A percentile compares a stretch with the other conserved stretches of the same genome.
phyloP scores from a whole-genome alignment of 2,329 filamentous ascomycete species.

The Xylaria sp. region DNA sequence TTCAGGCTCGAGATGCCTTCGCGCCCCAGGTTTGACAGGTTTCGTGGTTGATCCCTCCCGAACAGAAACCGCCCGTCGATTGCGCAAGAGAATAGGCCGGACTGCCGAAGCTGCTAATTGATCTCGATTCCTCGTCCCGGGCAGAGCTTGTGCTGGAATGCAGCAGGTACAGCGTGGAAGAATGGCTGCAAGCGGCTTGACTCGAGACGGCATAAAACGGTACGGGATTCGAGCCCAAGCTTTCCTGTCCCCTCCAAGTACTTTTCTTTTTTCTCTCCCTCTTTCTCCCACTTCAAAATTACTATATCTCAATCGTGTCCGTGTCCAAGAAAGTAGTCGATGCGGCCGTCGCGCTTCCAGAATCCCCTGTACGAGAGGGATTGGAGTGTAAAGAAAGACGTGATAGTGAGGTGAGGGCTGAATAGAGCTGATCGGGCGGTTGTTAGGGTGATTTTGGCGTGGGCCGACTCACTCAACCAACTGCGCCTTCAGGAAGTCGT shows the following conservation, averaged over 20 bases:
- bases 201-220: not conserved
- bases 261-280: constrained; percentile 18
- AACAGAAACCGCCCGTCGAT: not conserved
- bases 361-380: constrained; percentile 8
- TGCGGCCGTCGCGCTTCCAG: not conserved
- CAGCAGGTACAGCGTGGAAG: not conserved
- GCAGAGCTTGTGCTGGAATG: not conserved
- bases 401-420: constrained; percentile 11
- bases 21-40: constrained; percentile 7
- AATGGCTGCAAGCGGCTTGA: not conserved
- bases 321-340: constrained; percentile 17
- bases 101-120: not conserved
- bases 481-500: constrained; percentile 4
- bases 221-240: not conserved
- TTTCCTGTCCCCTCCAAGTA: not conserved
- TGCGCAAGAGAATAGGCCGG: not conserved
- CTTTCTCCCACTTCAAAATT: constrained; percentile 20
- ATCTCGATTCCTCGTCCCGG: not conserved
- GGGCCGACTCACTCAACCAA: constrained; percentile 10
- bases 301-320: constrained; percentile 21
- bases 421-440: constrained; percentile 21
- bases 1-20: not conserved
- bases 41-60: not conserved
- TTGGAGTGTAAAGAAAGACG: constrained; percentile 13
- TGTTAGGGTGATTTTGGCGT: constrained; percentile 29